Evolutionary conservation across 2,329 filamentous ascomycete genomes (phyloP).

Genomic region (Aspergillus puulaauensis): DNA sequence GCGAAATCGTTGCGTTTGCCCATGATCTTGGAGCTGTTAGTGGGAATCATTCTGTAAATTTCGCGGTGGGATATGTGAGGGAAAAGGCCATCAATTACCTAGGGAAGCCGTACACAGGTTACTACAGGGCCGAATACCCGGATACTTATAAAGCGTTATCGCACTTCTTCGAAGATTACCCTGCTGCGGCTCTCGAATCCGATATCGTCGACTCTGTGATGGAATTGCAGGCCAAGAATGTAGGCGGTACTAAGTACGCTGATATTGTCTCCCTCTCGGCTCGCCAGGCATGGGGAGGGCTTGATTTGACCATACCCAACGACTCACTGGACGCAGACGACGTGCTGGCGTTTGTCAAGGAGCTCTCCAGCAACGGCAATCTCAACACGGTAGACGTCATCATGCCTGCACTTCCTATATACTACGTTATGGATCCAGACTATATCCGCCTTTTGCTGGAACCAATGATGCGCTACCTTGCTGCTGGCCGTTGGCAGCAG

Average conservation of each 20-base stretch:
- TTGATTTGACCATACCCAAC: constrained; percentile 41
- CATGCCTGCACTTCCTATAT: constrained; percentile 44
- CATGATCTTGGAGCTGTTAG: constrained; percentile 40
- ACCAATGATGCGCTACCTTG: constrained; percentile 45
- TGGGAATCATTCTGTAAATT: constrained; percentile 33
- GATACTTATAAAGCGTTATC: constrained; percentile 34
- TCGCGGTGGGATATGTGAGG: constrained; percentile 44
- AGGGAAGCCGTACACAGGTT: constrained; percentile 40
- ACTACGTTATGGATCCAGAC: constrained; percentile 43
- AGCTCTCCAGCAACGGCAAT: constrained; percentile 46
- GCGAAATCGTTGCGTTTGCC: constrained; percentile 36
- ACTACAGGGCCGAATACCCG: constrained; percentile 38
- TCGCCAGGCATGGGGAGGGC: constrained; percentile 43
- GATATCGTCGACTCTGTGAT: constrained; percentile 32
- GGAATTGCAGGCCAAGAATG: constrained; percentile 25
- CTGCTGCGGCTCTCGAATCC: constrained; percentile 36
- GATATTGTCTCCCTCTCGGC: constrained; percentile 43
- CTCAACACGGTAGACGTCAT: constrained; percentile 47
- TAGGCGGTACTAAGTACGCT: constrained; percentile 41
- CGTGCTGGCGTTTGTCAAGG: constrained; percentile 43
- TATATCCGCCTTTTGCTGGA: constrained; percentile 46
- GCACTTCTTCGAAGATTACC: constrained; percentile 44
- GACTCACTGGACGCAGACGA: constrained; percentile 31
- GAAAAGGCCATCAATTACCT: constrained; percentile 44
- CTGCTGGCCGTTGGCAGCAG: constrained; percentile 38